Conservation (phyloP, 2,329 filamentous ascomycete genomes). For the Colletotrichum destructivum region DNA sequence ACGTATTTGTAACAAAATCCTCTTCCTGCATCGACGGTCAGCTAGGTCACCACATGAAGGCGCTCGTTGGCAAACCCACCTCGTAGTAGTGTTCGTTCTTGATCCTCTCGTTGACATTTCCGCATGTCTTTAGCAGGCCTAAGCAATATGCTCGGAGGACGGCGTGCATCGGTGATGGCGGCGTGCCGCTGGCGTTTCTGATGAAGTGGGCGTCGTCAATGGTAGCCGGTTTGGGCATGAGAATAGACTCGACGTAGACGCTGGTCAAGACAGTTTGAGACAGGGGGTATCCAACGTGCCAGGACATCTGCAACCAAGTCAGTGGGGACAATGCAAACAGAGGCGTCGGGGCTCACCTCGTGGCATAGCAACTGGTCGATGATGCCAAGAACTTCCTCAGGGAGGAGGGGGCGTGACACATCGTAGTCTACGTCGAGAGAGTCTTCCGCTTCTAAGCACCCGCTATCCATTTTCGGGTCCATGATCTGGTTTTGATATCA, state of each 20-base stretch:
- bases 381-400: constrained; percentile 89
- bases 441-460: constrained; percentile 83
- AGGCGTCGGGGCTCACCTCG: constrained; percentile 71
- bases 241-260: constrained; percentile 86
- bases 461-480: constrained; percentile 99
- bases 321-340: constrained; percentile 8
- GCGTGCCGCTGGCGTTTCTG: constrained; percentile 48
- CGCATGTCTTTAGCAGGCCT: constrained; percentile 86
- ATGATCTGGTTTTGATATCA: constrained; percentile 79
- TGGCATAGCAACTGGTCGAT: constrained; percentile 94
- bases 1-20: constrained; percentile 95
- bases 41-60: background rate
- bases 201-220: constrained; percentile 78
- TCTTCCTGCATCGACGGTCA: constrained; percentile 79
- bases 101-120: constrained; percentile 83
- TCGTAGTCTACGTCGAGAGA: constrained; percentile 89
- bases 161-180: constrained; percentile 64
- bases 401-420: constrained; percentile 75
- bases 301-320: constrained; percentile 79
- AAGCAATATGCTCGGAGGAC: constrained; percentile 90
- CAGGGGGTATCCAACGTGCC: constrained; percentile 95
- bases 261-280: constrained; percentile 96
- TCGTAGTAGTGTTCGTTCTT: constrained; percentile 92
- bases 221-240: constrained; percentile 77
- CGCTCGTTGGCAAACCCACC: constrained; percentile 62